Evolutionary conservation across 352 stramenopile genomes (phyloP).

Genomic region (Albugo candida): DNA sequence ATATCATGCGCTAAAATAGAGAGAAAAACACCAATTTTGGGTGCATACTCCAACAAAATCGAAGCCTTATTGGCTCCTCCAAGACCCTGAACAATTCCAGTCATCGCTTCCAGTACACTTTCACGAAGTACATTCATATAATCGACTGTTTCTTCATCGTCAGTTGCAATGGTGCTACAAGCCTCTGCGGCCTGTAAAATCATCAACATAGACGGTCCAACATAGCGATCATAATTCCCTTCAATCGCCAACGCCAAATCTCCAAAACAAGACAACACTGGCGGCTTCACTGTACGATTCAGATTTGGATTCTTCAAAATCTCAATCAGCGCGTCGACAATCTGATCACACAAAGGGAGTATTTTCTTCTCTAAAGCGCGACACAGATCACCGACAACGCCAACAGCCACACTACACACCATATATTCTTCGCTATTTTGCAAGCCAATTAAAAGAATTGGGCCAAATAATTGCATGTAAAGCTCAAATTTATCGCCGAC

Average conservation of each 20-base stretch:
- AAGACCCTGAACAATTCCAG: slow-evolving; percentile 90
- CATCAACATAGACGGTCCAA: slow-evolving; percentile 63
- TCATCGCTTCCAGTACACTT: slow-evolving; percentile 92
- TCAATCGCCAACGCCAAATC: slow-evolving; percentile 93
- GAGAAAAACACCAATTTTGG: slow-evolving; percentile 80
- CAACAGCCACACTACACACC: slow-evolving; percentile 90
- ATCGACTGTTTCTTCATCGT: slow-evolving; percentile 96
- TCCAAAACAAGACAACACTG: slow-evolving; percentile 91
- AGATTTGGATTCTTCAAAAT: slow-evolving; percentile 87
- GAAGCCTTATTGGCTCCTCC: slow-evolving; percentile 75
- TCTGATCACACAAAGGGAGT: slow-evolving; percentile 85
- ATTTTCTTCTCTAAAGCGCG: slow-evolving; percentile 84
- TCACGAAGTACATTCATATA: slow-evolving; percentile 94
- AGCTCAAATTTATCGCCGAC: slow-evolving; percentile 86
- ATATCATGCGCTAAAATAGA: slow-evolving; percentile 66
- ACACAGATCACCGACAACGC: slow-evolving; percentile 90
- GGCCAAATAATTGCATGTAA: slow-evolving; percentile 90
- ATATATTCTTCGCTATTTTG: slow-evolving; percentile 92
- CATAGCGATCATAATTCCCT: slow-evolving; percentile 80
- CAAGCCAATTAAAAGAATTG: slow-evolving; percentile 82
- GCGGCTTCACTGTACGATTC: slow-evolving; percentile 90
- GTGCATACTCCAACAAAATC: slow-evolving; percentile 65
- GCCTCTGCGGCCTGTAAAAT: slow-evolving; percentile 72
- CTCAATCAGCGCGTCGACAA: slow-evolving; percentile 87
- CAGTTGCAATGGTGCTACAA: slow-evolving; percentile 68